phyloP scores from a whole-genome alignment of 192 early-diverging fungal genomes.

The Hyaloraphidium curvatum region DNA sequence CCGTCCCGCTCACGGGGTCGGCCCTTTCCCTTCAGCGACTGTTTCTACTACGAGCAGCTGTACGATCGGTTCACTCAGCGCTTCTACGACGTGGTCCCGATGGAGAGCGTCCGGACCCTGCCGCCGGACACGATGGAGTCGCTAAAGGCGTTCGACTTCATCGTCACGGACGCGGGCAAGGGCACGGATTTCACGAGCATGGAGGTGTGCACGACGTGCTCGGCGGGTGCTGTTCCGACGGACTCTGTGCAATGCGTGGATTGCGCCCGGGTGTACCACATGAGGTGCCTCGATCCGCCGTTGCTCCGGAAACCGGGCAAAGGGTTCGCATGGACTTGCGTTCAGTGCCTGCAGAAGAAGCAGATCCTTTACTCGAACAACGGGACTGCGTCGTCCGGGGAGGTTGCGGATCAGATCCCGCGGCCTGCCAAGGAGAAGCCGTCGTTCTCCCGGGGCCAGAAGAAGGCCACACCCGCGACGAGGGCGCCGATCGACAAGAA shows the following conservation, averaged over 20 bases:
- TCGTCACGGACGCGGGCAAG: slow-evolving; percentile 70
- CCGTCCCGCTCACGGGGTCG: no score
- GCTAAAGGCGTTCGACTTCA: slow-evolving; percentile 24
- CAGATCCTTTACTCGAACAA: slow-evolving; percentile 6
- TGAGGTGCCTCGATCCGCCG: slow-evolving; percentile 65
- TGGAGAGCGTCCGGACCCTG: slow-evolving; percentile 55
- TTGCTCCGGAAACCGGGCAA: slow-evolving; percentile 54
- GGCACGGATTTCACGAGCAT: slow-evolving; percentile 33
- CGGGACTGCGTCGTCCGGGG: slow-evolving; percentile 2
- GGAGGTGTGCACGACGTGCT: not conserved
- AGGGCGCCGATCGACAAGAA: slow-evolving; percentile 23
- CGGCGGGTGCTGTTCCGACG: slow-evolving; percentile 10
- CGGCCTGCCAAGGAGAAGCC: slow-evolving; percentile 12
- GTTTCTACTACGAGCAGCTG: slow-evolving; percentile 72
- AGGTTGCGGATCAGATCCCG: slow-evolving; percentile 8
- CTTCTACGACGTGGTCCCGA: slow-evolving; percentile 69
- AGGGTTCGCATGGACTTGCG: slow-evolving; percentile 77
- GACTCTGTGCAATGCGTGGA: slow-evolving; percentile 55
- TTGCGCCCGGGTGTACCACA: slow-evolving; percentile 61
- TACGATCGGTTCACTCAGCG: slow-evolving; percentile 81
- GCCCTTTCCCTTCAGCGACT: no score
- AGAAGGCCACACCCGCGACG: slow-evolving; percentile 11
- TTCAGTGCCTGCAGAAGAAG: slow-evolving; percentile 30
- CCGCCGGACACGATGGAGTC: slow-evolving; percentile 20
- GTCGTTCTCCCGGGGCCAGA: slow-evolving; percentile 12